Percentiles rank a stretch among this genome's conserved stretches.
These are phyloP conservation scores for Hypoxylon intermedium DNA, from an alignment of 495 filamentous ascomycete species.

Conservation along the genomic window DNA sequence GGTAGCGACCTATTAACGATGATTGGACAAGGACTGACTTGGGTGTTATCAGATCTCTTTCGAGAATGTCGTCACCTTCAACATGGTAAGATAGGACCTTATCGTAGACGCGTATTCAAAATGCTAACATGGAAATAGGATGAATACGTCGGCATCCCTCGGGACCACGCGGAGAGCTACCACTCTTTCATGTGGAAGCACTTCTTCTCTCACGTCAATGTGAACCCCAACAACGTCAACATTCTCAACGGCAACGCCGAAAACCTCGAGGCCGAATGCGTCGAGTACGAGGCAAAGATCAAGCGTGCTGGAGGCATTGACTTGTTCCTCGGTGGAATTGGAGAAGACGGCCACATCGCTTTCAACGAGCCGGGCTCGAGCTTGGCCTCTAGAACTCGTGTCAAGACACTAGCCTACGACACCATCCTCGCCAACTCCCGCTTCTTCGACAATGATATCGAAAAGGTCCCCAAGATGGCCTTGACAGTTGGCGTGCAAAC, in stretches of 20 bases:
- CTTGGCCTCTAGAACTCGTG: constrained; percentile 76
- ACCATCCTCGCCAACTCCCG: constrained; percentile 85
- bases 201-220: constrained; percentile 88
- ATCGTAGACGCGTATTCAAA: background rate
- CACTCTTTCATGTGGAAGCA: constrained; percentile 92
- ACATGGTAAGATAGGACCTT: constrained; percentile 69
- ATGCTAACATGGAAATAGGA: constrained; percentile 59
- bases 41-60: constrained; percentile 67
- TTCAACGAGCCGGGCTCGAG: constrained; percentile 91
- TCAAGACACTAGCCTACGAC: constrained; percentile 87
- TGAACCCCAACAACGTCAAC: constrained; percentile 79
- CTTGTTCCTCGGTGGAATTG: constrained; percentile 84
- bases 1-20: background rate
- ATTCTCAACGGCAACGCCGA: constrained; percentile 84
- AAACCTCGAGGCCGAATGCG: constrained; percentile 78
- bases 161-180: constrained; percentile 83
- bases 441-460: constrained; percentile 78
- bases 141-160: constrained; percentile 83
- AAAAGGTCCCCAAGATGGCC: constrained; percentile 79
- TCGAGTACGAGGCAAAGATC: constrained; percentile 80
- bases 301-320: constrained; percentile 78
- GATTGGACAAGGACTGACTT: constrained; percentile 2
- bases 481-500: constrained; percentile 89
- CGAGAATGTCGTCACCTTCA: constrained; percentile 87
- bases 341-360: constrained; percentile 85